Percentiles rank a stretch among this genome's conserved stretches.
phyloP scores from a whole-genome alignment of 345 rosid species.

The Citrus reticulata region DNA sequence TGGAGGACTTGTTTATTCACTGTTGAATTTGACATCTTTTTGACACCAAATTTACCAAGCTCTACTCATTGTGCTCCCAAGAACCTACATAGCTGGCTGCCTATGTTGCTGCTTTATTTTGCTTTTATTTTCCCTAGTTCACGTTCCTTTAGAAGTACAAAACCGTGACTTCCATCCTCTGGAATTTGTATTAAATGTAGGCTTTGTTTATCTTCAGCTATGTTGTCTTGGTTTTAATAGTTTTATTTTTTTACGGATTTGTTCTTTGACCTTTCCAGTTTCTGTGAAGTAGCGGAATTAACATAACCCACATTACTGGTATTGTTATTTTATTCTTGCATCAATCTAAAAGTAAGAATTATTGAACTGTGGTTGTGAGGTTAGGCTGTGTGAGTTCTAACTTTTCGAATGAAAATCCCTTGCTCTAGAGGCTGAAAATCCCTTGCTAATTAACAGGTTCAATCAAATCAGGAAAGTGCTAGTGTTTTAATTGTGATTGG shows the following conservation, averaged over 20 bases:
- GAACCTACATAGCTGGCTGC: conserved; percentile 55
- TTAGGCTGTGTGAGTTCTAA: not conserved
- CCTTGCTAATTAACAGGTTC: not conserved
- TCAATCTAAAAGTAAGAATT: not conserved
- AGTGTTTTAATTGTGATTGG: not conserved
- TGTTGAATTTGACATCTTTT: conserved; percentile 48
- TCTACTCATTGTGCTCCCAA: conserved; percentile 40
- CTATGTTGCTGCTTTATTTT: conserved; percentile 38
- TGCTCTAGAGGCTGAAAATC: not conserved
- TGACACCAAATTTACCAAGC: conserved; percentile 61
- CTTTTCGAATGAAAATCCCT: not conserved
- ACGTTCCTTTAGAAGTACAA: conserved; percentile 14
- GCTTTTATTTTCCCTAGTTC: conserved; percentile 16
- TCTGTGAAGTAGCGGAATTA: conserved; percentile 6
- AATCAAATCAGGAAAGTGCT: not conserved
- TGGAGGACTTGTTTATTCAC: conserved; percentile 43
- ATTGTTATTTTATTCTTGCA: not conserved
- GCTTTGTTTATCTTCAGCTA: conserved; percentile 8
- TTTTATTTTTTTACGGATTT: conserved; percentile 9
- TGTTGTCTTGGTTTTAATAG: not conserved
- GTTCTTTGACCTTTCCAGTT: conserved; percentile 7
- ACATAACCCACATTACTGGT: conserved; percentile 14
- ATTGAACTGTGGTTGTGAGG: not conserved
- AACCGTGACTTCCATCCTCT: conserved; percentile 31
- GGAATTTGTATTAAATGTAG: conserved; percentile 29